Evolutionary conservation across 1,284 basidiomycete species (phyloP).

Genomic region (Leucoagaricus sp.): DNA sequence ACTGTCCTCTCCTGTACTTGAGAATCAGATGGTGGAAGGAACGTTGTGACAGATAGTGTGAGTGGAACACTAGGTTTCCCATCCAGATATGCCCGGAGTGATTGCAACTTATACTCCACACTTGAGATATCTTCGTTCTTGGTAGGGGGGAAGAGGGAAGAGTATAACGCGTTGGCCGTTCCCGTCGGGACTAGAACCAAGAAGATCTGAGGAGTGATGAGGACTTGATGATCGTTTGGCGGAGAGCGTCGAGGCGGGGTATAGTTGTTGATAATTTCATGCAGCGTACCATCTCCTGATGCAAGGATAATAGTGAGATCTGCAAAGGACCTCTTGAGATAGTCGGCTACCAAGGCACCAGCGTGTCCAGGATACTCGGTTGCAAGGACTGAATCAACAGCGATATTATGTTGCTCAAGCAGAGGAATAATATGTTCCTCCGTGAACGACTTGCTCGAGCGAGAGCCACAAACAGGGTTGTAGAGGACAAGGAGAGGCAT

Average conservation of each 20-base stretch:
- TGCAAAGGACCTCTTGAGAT: constrained; percentile 29
- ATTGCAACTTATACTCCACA: constrained; percentile 51
- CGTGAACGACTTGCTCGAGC: constrained; percentile 47
- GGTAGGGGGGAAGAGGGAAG: constrained; percentile 54
- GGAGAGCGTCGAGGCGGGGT: constrained; percentile 23
- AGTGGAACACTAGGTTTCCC: constrained; percentile 44
- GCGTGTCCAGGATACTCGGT: constrained; percentile 63
- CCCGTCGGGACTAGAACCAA: constrained; percentile 77
- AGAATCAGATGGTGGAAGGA: constrained; percentile 37
- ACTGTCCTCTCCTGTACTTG: constrained; percentile 24
- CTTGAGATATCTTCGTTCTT: constrained; percentile 16
- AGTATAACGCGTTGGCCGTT: constrained; percentile 94
- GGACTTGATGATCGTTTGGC: not conserved
- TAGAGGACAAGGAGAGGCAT: constrained; percentile 46
- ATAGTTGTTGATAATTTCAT: constrained; percentile 78
- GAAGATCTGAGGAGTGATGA: constrained; percentile 24
- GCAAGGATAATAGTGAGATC: constrained; percentile 58
- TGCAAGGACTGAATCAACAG: constrained; percentile 42
- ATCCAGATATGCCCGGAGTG: constrained; percentile 50
- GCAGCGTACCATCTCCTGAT: constrained; percentile 91
- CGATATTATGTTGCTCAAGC: constrained; percentile 43
- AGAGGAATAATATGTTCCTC: constrained; percentile 63
- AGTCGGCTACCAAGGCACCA: constrained; percentile 49
- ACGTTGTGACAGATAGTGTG: constrained; percentile 57
- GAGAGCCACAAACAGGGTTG: constrained; percentile 44